Evolutionary conservation across 768 basidiomycete genomes (phyloP).

Genomic region (Boletus rubescentipes): DNA sequence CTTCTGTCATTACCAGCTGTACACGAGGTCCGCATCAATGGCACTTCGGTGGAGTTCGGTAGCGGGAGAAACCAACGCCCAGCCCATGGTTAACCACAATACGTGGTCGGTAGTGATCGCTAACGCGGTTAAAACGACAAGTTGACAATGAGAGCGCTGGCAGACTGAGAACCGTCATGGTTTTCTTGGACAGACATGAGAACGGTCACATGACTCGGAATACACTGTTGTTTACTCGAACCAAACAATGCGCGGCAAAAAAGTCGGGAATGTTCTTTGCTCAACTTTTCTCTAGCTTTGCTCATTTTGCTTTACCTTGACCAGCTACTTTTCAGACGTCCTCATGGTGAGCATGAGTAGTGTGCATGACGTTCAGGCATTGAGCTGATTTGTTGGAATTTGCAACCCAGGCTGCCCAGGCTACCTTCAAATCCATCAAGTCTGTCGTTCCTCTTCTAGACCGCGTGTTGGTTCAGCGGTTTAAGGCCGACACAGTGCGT

Average conservation of each 20-base stretch:
- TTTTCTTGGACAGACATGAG: background rate
- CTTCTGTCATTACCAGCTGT: background rate
- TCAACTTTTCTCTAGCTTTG: constrained; percentile 22
- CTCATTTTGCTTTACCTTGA: constrained; percentile 20
- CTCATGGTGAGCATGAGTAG: constrained; percentile 28
- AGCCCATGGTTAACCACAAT: too few species aligned
- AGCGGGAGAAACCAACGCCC: background rate
- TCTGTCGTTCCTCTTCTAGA: constrained; percentile 88
- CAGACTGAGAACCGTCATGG: too few species aligned
- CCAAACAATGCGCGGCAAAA: constrained; percentile 26
- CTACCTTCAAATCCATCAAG: constrained; percentile 95
- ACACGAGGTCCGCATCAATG: background rate
- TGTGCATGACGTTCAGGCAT: background rate
- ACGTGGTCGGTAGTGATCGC: too few species aligned
- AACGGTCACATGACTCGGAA: constrained; percentile 24
- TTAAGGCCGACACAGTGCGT: constrained; percentile 93
- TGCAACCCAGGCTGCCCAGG: constrained; percentile 67
- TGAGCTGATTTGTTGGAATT: background rate
- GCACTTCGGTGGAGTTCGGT: background rate
- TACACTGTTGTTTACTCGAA: constrained; percentile 22
- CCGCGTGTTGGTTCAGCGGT: constrained; percentile 95
- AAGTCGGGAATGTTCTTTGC: constrained; percentile 15
- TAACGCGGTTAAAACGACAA: background rate
- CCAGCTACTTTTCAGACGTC: constrained; percentile 8
- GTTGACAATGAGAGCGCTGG: background rate